Conservation (phyloP, 768 basidiomycete genomes). For the Pleurotus platypus region DNA sequence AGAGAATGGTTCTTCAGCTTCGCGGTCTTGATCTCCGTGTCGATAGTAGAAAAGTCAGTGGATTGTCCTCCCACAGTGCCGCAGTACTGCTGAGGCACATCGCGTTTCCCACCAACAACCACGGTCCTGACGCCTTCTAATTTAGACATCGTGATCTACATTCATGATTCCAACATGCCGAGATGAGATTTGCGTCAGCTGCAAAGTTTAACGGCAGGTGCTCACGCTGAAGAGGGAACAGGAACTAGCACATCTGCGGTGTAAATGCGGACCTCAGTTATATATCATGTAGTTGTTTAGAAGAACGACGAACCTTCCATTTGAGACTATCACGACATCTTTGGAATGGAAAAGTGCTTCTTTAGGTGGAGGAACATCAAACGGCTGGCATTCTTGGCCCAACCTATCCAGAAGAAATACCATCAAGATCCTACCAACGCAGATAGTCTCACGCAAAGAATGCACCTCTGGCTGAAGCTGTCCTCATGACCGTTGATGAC, state of each 20-base stretch:
- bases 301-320: slow-evolving; percentile 37
- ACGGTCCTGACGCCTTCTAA: slow-evolving; percentile 52
- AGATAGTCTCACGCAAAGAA: neutral
- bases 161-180: slow-evolving; percentile 2
- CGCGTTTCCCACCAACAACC: slow-evolving; percentile 52
- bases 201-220: slow-evolving; percentile 2
- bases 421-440: neutral
- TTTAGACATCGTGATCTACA: slow-evolving; percentile 58
- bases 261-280: neutral
- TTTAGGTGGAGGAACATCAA: slow-evolving; percentile 32
- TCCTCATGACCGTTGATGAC: slow-evolving; percentile 47
- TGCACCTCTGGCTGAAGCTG: slow-evolving; percentile 46
- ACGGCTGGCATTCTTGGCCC: slow-evolving; percentile 44
- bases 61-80: slow-evolving; percentile 65
- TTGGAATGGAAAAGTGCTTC: slow-evolving; percentile 44
- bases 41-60: slow-evolving; percentile 52
- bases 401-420: slow-evolving; percentile 23
- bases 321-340: slow-evolving; percentile 52
- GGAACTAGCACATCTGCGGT: slow-evolving; percentile 41
- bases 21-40: slow-evolving; percentile 56
- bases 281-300: no score
- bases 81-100: slow-evolving; percentile 50
- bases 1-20: slow-evolving; percentile 50
- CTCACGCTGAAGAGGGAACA: slow-evolving; percentile 44
- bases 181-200: neutral